These are phyloP conservation scores for Allium cepa DNA, from an alignment of 106 monocot species.

Conservation along the genomic window DNA sequence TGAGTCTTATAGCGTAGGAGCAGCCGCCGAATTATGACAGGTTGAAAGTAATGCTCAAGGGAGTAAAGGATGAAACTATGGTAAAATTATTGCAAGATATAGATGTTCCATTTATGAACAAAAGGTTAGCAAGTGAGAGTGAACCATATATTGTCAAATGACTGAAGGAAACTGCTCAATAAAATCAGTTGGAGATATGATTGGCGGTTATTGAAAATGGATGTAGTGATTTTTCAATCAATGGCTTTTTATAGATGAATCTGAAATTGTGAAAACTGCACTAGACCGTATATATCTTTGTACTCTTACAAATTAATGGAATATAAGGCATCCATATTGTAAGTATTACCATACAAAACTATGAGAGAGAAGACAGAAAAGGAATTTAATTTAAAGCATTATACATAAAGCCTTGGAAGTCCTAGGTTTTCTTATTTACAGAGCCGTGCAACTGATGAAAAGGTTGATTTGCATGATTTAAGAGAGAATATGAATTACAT, in stretches of 20 bases:
- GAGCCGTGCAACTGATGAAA: slow-evolving; percentile 21
- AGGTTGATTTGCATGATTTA: slow-evolving; percentile 12
- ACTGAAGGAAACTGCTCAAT: slow-evolving; percentile 75
- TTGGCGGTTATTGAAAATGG: slow-evolving; percentile 70
- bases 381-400: slow-evolving; percentile 28
- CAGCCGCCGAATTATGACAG: slow-evolving; percentile 73
- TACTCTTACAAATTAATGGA: slow-evolving; percentile 77
- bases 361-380: slow-evolving; percentile 41
- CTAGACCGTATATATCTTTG: slow-evolving; percentile 74
- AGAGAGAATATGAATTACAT: slow-evolving; percentile 9
- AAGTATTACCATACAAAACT: slow-evolving; percentile 45
- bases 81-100: slow-evolving; percentile 48
- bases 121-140: slow-evolving; percentile 16
- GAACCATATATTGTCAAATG: slow-evolving; percentile 63
- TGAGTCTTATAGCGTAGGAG: slow-evolving; percentile 73
- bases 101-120: slow-evolving; percentile 82
- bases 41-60: slow-evolving; percentile 72
- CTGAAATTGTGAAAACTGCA: slow-evolving; percentile 55
- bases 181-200: slow-evolving; percentile 68
- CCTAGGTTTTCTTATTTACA: slow-evolving; percentile 22
- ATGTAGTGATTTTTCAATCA: slow-evolving; percentile 45
- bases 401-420: slow-evolving; percentile 25
- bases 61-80: slow-evolving; percentile 43
- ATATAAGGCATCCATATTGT: slow-evolving; percentile 70
- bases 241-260: slow-evolving; percentile 61